Evolutionary conservation across 257 asterid genomes (phyloP).

Genomic region (Fraxinus anomala): DNA sequence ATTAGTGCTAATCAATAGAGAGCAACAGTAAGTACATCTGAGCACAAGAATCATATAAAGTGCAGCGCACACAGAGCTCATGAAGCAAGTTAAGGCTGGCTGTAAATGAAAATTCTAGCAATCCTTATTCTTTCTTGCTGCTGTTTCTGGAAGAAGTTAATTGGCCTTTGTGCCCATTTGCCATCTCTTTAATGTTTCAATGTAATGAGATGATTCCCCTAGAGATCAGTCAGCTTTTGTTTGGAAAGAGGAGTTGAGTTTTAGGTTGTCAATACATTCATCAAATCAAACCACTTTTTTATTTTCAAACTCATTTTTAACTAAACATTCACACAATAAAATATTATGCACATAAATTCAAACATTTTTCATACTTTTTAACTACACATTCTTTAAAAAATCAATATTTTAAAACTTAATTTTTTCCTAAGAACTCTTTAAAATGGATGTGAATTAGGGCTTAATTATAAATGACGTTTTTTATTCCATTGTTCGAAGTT

Average conservation of each 20-base stretch:
- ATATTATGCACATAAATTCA: too few species aligned
- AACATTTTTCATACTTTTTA: too few species aligned
- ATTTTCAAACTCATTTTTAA: too few species aligned
- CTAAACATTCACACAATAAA: too few species aligned
- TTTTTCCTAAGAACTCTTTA: too few species aligned
- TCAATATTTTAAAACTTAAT: too few species aligned
- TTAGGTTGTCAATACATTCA: not conserved
- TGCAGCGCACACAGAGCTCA: constrained; percentile 42
- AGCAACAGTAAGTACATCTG: not conserved
- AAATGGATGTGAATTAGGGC: too few species aligned
- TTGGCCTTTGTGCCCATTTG: not conserved
- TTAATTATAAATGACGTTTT: not conserved
- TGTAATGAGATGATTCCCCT: not conserved
- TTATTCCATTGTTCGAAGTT: not conserved
- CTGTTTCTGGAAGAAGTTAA: not conserved
- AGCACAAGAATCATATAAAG: constrained; percentile 38
- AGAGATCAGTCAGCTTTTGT: not conserved
- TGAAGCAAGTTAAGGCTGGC: constrained; percentile 12
- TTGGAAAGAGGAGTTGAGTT: not conserved
- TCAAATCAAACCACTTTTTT: too few species aligned
- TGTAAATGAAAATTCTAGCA: not conserved
- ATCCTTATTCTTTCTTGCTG: not conserved
- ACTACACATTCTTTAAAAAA: too few species aligned
- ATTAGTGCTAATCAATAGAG: not conserved
- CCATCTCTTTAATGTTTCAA: not conserved